phyloP scores from a whole-genome alignment of 1,284 basidiomycete genomes.

The Chalciporus piperatoides region DNA sequence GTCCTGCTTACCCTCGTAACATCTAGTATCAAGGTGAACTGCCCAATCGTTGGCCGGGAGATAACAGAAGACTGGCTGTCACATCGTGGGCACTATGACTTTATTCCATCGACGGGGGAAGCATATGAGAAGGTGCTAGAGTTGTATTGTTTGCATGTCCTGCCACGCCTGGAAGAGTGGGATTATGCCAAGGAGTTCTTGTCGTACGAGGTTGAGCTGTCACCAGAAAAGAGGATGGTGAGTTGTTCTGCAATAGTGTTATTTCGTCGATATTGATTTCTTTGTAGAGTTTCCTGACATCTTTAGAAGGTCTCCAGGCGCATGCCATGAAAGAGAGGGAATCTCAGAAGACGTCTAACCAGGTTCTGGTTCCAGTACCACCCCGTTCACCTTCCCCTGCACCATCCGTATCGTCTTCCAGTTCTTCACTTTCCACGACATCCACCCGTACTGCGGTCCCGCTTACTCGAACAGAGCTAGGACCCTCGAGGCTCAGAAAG shows the following conservation, averaged over 20 bases:
- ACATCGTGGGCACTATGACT: constrained; percentile 39
- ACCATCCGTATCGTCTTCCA: constrained; percentile 44
- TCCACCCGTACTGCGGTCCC: constrained; percentile 57
- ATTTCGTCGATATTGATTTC: constrained; percentile 9
- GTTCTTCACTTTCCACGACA: constrained; percentile 51
- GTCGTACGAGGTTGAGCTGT: constrained; percentile 63
- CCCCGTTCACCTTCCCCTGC: constrained; percentile 32
- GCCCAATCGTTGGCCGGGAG: constrained; percentile 53
- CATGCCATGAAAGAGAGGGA: constrained; percentile 20
- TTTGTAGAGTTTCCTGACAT: constrained; percentile 41
- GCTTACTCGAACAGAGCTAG: constrained; percentile 26
- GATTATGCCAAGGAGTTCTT: constrained; percentile 72
- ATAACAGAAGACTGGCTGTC: constrained; percentile 78
- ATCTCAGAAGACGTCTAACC: constrained; percentile 10
- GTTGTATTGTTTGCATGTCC: constrained; percentile 65
- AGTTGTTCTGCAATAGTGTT: constrained; percentile 17
- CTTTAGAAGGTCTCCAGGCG: constrained; percentile 38
- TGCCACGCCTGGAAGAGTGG: constrained; percentile 73
- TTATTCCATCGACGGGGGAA: constrained; percentile 36
- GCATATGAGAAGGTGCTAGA: constrained; percentile 72
- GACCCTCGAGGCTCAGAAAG: constrained; percentile 21
- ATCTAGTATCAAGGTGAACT: constrained; percentile 63
- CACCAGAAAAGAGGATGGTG: constrained; percentile 51
- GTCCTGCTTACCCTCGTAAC: constrained; percentile 66
- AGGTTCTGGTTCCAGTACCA: background rate